phyloP scores from a whole-genome alignment of 1,139 yeast species.

The Yamadazyma sp. region DNA sequence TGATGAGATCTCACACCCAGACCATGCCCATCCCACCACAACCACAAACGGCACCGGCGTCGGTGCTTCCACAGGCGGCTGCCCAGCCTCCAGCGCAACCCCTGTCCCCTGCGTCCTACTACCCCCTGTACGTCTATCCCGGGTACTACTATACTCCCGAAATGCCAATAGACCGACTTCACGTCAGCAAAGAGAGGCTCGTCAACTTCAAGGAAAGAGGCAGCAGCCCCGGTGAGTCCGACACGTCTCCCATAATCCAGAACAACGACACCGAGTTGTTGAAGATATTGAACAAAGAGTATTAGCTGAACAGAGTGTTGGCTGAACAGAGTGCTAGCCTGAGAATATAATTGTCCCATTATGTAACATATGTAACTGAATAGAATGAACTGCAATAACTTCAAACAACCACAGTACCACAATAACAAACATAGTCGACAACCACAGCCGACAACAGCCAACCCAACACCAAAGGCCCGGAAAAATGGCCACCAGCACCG shows the following conservation, averaged over 20 bases:
- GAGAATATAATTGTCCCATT: no score
- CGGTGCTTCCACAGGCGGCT: background rate
- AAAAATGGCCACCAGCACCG: no score
- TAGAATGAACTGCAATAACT: no score
- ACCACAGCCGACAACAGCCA: no score
- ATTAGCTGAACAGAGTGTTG: no score
- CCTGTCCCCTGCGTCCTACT: background rate
- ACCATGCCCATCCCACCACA: background rate
- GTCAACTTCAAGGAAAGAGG: background rate
- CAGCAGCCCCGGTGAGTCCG: background rate
- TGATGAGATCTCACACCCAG: constrained; percentile 1
- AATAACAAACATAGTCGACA: no score
- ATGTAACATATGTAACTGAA: constrained; percentile 1
- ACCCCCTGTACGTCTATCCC: background rate
- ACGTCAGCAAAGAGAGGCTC: background rate
- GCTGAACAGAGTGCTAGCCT: no score
- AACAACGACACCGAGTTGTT: constrained; percentile 14
- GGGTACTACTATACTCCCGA: background rate
- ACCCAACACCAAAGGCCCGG: no score
- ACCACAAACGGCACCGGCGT: background rate
- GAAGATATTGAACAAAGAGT: constrained; percentile 16
- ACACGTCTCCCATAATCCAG: constrained; percentile 7
- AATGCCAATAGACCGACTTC: background rate
- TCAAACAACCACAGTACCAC: no score
- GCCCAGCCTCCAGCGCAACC: background rate